Conservation (phyloP, 495 filamentous ascomycete genomes). For the Sporormia fimetaria region DNA sequence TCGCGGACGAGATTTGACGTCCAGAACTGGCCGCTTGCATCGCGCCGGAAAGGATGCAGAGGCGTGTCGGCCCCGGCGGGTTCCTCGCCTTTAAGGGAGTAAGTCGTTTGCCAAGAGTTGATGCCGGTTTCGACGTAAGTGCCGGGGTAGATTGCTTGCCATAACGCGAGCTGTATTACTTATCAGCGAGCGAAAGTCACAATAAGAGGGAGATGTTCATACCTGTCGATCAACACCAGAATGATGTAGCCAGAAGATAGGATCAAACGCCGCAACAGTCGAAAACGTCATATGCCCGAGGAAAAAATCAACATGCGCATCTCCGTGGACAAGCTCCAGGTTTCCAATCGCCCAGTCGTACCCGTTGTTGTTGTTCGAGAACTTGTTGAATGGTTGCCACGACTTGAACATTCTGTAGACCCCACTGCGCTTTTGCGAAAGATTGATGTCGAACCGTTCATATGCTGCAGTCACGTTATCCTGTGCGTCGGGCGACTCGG, state of each 20-base stretch:
- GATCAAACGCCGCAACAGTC: constrained; percentile 1
- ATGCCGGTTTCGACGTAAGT: constrained; percentile 30
- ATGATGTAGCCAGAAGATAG: too few species aligned
- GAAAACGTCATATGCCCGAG: constrained; percentile 3
- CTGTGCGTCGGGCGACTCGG: background rate
- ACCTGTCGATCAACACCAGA: constrained; percentile 4
- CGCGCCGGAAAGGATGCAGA: constrained; percentile 30
- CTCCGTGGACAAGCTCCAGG: constrained; percentile 6
- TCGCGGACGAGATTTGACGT: constrained; percentile 24
- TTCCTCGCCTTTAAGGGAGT: background rate
- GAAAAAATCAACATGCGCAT: background rate
- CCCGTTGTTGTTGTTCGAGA: background rate
- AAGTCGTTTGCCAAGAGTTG: background rate
- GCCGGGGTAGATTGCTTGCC: constrained; percentile 8
- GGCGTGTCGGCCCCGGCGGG: background rate
- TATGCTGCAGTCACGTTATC: background rate
- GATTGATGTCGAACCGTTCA: background rate
- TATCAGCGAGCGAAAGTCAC: too few species aligned
- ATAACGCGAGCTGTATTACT: too few species aligned
- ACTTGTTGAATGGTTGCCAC: constrained; percentile 1
- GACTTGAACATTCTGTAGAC: background rate
- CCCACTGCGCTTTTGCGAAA: background rate
- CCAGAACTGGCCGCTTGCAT: constrained; percentile 24
- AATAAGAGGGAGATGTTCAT: too few species aligned
- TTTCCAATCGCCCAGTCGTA: constrained; percentile 1